Evolutionary conservation across 2,329 filamentous ascomycete genomes (phyloP), one percentile per base, ranked within the genome.

Genomic region (Claviceps africana): DNA sequence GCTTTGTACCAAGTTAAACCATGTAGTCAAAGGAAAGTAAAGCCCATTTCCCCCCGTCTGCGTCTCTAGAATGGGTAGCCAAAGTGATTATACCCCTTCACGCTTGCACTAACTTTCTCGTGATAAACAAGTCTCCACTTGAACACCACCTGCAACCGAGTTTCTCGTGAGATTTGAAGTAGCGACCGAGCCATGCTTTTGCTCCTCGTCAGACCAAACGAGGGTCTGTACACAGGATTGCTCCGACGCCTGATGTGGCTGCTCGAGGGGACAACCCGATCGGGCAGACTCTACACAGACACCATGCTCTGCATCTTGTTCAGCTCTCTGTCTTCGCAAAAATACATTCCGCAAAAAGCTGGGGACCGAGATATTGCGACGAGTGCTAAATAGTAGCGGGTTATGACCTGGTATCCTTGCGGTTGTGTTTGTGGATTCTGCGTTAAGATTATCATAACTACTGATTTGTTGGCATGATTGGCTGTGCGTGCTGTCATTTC

Each of bases 321-420:
- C 22, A 22, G 39, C 2, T 10, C 25, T 43, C 30, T 51, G 31
- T 11, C 33, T 47, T 28, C 28, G 17, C 13, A 2, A 46, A 51
- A 62, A 58, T 19, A 52, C 59, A 4, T 58, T 56, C 1, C 62
- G 31, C 2, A 57, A 51, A 37, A 62, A 57, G 3, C 62, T 57
- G 4, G 60, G 53, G 17, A 54, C 55, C 42, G 50, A 28, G 4
- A 67, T 52, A 52, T 61, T 59, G 55, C 65, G 54, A 19, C 56
- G 59, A n/a, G 64, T 67, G 47, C 64, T 63, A 58, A 68, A 66
- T 43, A 61, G 59, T 39, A 68, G 67, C 19, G 65, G 65, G 52
- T 66, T 68, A 21, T 57, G 60, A 30, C 52, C 53, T 8, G 51
- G 48, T 11, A 51, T 21, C 5, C 46, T 51, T 17, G 37, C 43